These are phyloP conservation scores for Azolla pinnata DNA, from an alignment of 75 land plant genomes.

Conservation along the genomic window DNA sequence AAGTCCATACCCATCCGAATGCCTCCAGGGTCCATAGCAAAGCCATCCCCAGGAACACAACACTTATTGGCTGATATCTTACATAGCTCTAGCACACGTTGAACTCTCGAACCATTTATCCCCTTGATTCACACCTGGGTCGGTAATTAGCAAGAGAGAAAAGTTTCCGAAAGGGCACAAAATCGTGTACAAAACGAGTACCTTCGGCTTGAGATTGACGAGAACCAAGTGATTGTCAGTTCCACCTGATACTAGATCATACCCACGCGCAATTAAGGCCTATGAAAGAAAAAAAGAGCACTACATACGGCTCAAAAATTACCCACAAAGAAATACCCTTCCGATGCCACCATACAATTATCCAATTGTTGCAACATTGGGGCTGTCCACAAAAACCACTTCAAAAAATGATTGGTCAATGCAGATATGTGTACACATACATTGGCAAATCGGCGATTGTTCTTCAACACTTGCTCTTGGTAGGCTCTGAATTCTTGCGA, in stretches of 20 bases:
- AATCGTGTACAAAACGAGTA: too few relatives aligned
- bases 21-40: constrained; percentile 98
- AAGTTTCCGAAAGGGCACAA: too few relatives aligned
- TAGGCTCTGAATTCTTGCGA: constrained; percentile 80
- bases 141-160: too few relatives aligned
- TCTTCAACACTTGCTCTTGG: constrained; percentile 84
- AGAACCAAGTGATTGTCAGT: constrained; percentile 88
- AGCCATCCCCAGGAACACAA: constrained; percentile 95
- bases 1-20: constrained; percentile 72
- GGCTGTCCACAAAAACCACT: too few relatives aligned
- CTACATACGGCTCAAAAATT: background rate
- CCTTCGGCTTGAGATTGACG: constrained; percentile 69
- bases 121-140: too few relatives aligned
- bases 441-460: constrained; percentile 69
- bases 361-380: too few relatives aligned
- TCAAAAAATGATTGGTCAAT: too few relatives aligned
- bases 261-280: constrained; percentile 60
- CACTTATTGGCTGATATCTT: constrained; percentile 96
- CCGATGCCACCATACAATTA: too few relatives aligned
- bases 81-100: constrained; percentile 79
- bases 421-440: too few relatives aligned
- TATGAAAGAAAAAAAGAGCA: too few relatives aligned
- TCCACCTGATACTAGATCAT: constrained; percentile 91
- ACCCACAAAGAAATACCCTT: too few relatives aligned
- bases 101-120: constrained; percentile 92